Percentiles rank a stretch among this genome's conserved stretches.
These are phyloP conservation scores for Carpinus viminea DNA, from an alignment of 306 rosid species.

Conservation along the genomic window DNA sequence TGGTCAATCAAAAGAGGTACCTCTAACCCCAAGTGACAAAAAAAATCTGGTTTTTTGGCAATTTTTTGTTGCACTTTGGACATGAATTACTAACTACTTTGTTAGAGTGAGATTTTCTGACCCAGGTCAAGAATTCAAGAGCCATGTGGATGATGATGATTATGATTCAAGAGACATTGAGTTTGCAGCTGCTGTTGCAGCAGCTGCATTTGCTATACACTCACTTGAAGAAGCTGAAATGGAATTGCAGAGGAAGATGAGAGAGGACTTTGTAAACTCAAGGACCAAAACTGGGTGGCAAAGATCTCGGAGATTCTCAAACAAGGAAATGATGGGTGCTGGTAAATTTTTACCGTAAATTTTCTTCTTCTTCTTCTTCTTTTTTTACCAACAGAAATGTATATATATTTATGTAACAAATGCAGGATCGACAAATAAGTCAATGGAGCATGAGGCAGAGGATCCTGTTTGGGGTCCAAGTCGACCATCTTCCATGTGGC, in stretches of 20 bases:
- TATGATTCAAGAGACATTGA: constrained; percentile 39
- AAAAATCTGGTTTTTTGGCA: neutral
- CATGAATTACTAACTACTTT: constrained; percentile 4
- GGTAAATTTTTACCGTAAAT: constrained; percentile 19
- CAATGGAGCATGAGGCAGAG: constrained; percentile 29
- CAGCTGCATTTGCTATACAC: constrained; percentile 61
- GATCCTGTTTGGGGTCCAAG: constrained; percentile 36
- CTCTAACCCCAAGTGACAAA: constrained; percentile 7
- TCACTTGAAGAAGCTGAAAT: constrained; percentile 48
- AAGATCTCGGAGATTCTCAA: constrained; percentile 33
- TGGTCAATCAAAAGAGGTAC: constrained; percentile 39
- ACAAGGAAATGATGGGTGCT: constrained; percentile 30
- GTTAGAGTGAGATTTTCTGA: constrained; percentile 45
- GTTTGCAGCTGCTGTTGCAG: constrained; percentile 56
- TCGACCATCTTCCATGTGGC: constrained; percentile 28
- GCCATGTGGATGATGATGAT: constrained; percentile 35
- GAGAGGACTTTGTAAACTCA: constrained; percentile 29
- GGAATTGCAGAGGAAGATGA: constrained; percentile 36
- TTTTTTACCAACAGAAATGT: neutral
- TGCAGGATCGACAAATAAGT: constrained; percentile 43
- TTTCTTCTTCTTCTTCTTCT: too few relatives aligned
- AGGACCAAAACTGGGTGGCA: constrained; percentile 31
- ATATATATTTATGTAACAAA: constrained; percentile 22
- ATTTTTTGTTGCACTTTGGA: neutral
- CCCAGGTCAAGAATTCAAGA: constrained; percentile 23